Conservation (phyloP, 352 stramenopile genomes). For the Labyrinthula sp. region DNA sequence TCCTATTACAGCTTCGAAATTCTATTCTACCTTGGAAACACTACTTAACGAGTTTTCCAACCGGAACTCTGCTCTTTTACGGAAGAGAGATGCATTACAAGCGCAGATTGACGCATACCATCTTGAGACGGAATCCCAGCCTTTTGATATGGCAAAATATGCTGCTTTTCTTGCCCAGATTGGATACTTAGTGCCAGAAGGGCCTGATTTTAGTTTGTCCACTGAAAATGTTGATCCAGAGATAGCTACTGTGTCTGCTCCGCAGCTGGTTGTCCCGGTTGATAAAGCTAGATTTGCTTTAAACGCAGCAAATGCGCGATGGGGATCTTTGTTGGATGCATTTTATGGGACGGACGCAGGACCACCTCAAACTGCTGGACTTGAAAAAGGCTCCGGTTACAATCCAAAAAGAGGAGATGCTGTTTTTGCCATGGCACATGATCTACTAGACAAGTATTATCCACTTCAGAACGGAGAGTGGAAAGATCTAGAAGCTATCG, state of each 20-base stretch:
- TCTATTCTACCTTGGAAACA: slow-evolving; percentile 8
- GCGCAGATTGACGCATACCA: slow-evolving; percentile 28
- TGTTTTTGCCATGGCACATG: slow-evolving; percentile 30
- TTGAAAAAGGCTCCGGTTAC: slow-evolving; percentile 30
- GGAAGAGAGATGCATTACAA: slow-evolving; percentile 27
- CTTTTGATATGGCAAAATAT: slow-evolving; percentile 21
- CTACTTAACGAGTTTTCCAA: slow-evolving; percentile 24
- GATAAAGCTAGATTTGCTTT: slow-evolving; percentile 36
- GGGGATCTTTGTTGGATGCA: slow-evolving; percentile 33
- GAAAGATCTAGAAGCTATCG: too few species aligned
- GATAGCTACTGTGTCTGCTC: slow-evolving; percentile 13
- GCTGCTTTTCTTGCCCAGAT: slow-evolving; percentile 29
- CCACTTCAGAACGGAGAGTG: slow-evolving; percentile 18
- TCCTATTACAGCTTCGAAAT: slow-evolving; percentile 2
- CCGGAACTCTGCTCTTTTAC: slow-evolving; percentile 24
- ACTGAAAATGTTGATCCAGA: slow-evolving; percentile 30
- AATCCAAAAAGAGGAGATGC: slow-evolving; percentile 31
- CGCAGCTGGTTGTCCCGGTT: slow-evolving; percentile 34
- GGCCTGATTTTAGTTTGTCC: slow-evolving; percentile 20
- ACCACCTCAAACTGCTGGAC: slow-evolving; percentile 15
- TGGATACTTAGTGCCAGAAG: slow-evolving; percentile 28
- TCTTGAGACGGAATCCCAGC: slow-evolving; percentile 15
- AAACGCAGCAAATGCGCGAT: slow-evolving; percentile 36
- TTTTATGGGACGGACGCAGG: slow-evolving; percentile 35
- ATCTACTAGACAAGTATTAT: slow-evolving; percentile 31